Evolutionary conservation across 306 rosid species (phyloP).

Genomic region (Lathyrus sativus): DNA sequence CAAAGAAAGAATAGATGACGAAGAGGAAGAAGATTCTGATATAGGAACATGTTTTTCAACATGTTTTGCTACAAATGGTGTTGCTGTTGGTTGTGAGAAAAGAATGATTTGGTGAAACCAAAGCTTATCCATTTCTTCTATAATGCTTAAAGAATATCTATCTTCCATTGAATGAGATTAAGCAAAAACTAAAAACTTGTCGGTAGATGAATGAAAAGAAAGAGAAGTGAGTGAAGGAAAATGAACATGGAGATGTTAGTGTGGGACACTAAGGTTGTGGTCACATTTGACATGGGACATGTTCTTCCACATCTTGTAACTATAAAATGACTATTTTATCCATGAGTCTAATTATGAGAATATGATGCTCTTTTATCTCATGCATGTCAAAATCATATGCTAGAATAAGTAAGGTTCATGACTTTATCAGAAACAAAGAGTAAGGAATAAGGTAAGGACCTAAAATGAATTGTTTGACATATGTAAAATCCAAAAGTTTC

Average conservation of each 20-base stretch:
- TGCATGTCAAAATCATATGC: slow-evolving; percentile 35
- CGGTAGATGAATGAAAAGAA: slow-evolving; percentile 38
- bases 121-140: slow-evolving; percentile 72
- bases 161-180: slow-evolving; percentile 53
- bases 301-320: slow-evolving; percentile 41
- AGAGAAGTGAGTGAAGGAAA: slow-evolving; percentile 42
- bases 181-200: slow-evolving; percentile 27
- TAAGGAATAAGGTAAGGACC: slow-evolving; percentile 8
- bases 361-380: slow-evolving; percentile 30
- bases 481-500: slow-evolving; percentile 26
- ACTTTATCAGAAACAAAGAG: slow-evolving; percentile 20
- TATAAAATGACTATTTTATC: slow-evolving; percentile 41
- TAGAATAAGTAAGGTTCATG: slow-evolving; percentile 34
- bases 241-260: slow-evolving; percentile 23
- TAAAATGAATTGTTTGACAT: slow-evolving; percentile 9
- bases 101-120: slow-evolving; percentile 81
- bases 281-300: slow-evolving; percentile 39
- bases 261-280: slow-evolving; percentile 58
- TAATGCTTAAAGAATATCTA: slow-evolving; percentile 37
- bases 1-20: slow-evolving; percentile 46
- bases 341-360: neutral
- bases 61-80: slow-evolving; percentile 27
- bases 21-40: slow-evolving; percentile 44
- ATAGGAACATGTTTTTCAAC: slow-evolving; percentile 24
- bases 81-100: slow-evolving; percentile 55